Base-by-base conservation (phyloP, 2,329 filamentous ascomycete species). In the Colletotrichum ledebouriae region DNA sequence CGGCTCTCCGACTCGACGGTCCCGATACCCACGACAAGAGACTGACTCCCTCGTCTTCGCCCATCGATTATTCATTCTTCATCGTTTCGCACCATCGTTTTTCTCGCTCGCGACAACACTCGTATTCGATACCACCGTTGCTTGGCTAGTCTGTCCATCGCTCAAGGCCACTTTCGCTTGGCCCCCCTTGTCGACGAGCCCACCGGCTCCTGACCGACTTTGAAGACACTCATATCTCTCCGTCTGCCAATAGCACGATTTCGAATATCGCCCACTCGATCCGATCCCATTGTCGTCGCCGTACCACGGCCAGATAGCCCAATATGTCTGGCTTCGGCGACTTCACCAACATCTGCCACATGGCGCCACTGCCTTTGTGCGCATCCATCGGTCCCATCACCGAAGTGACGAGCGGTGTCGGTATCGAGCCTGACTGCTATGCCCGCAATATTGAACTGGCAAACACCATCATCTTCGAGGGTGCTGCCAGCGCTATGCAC, bases 381-480 rank as follows among this genome's bases (percentile, higher is more conserved):
- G 89, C 93, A 59, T 87, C 94, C 63, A 88, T 99, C 73, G 96
- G 96, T 17, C 87, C 91, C 52, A 88, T 91, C 74, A 89, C 89
- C 34, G 84, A 86, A 39, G 89, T 94, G 72, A 87, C 89, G 22
- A 87, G 85, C 73, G 86, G 87, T 65, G 87, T 90, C 12, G 93
- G 94, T 73, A 96, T 98, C 72, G 91, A 97, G 78, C 90, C 96
- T 65, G 89, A 90, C 76, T 99, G 96, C 85, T 98, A 95, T 82
- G 93, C 96, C 68, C 90, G 96, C 68, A 97, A 96, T 75, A 95
- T 99, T 79, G 94, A 98, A 81, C 82, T 98, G 73, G 96, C 94
- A 73, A 99, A 99, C 83, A 99, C 96, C 46, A 95, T 98, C 82
- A 99, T 99, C 76, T 99, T 99, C 79, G 90, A 98, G 82, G 93